These are phyloP conservation scores for Lonicera japonica DNA, from an alignment of 129 eudicot genomes.

Conservation along the genomic window DNA sequence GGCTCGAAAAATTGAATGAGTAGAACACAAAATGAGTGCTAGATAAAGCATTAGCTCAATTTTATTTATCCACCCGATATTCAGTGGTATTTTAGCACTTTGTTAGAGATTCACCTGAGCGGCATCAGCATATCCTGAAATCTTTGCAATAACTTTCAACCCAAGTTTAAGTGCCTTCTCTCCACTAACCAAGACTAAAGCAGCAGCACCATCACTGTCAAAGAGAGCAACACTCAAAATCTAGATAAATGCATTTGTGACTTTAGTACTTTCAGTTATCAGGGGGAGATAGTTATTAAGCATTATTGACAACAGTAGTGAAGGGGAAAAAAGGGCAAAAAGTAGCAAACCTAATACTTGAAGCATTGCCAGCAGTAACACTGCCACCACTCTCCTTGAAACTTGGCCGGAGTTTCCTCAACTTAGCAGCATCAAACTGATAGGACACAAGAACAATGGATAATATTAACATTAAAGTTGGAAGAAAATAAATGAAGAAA, in stretches of 20 bases:
- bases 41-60: neutral
- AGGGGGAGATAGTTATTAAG: neutral
- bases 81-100: neutral
- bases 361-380: constrained; percentile 98
- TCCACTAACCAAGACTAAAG: constrained; percentile 91
- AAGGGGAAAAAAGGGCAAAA: too few relatives aligned
- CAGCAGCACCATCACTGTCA: constrained; percentile 98
- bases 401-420: constrained; percentile 90
- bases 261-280: neutral
- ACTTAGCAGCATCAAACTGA: constrained; percentile 89
- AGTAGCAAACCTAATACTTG: constrained; percentile 70
- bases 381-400: constrained; percentile 87
- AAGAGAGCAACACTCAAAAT: constrained; percentile 4
- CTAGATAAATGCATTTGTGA: neutral
- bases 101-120: constrained; percentile 65
- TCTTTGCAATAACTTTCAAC: constrained; percentile 79
- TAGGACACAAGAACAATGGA: constrained; percentile 10
- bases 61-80: too few relatives aligned
- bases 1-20: too few relatives aligned
- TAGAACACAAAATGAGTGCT: constrained; percentile 5
- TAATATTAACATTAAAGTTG: neutral
- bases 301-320: neutral
- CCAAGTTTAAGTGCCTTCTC: constrained; percentile 89
- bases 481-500: neutral
- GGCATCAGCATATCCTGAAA: constrained; percentile 93